Evolutionary conservation across 2,329 filamentous ascomycete genomes (phyloP), one percentile per base, ranked within the genome.

Genomic region (Furcasterigmium sp.): DNA sequence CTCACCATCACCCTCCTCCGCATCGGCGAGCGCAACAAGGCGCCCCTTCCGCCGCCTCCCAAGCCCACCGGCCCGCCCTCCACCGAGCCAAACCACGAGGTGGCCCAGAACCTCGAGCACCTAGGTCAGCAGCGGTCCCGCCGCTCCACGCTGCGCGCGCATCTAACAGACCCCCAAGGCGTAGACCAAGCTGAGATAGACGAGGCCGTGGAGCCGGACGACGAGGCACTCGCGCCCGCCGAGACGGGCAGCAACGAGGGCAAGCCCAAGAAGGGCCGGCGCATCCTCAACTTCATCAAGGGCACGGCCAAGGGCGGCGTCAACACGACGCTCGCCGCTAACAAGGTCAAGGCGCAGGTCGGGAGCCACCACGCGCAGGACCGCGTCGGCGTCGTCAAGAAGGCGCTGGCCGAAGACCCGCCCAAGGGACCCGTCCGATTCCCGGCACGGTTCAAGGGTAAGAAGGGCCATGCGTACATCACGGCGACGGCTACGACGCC

Each of bases 1-100:
- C 76, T 94, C 15, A 82, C 87, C 0, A 68, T 94, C 21, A 94
- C 88, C 0, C 73, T 94, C 2, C 78, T 94, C 10, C 84, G 89
- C 5, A 81, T 91, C 23, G 88, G 87, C 32, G 89, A 94, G 63
- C 79, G 78, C 10, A 91, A 91, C 63, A 85, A 86, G 51, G 83
- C 86, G 1, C 89, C 89, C 0, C 63, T 94, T 0, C 87, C 87
- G 0, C 82, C 77, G 0, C 73, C 75, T 0, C 72, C 71, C 0
- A 50, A 55, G 0, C 58, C 61, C 3, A 55, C 58, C 17, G 53
- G 56, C 0, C 58, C 64, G 0, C 68, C 71, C 0, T 60, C 66
- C 0, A 54, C 64, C 2, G 50, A 60, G 19, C 61, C 71, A 2
- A 69, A 77, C 25, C 65, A 70, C 2, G 69, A 72, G 8, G 69